Evolutionary conservation across 305 asterid species (phyloP).

Genomic region (Rubia tinctorum): DNA sequence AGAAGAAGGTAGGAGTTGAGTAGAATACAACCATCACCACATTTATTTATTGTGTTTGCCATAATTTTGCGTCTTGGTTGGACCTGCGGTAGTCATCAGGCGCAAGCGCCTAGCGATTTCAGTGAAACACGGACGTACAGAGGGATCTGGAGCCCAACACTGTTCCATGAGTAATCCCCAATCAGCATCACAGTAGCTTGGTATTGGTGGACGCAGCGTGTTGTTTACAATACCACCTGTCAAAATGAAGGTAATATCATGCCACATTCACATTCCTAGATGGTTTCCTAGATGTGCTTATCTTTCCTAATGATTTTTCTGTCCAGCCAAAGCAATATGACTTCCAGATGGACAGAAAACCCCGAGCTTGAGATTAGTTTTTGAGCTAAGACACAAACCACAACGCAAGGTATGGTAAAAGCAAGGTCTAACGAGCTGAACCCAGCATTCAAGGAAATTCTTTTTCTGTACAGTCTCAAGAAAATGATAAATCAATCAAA

Average conservation of each 20-base stretch:
- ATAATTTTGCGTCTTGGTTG: conserved; percentile 39
- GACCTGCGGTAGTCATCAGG: conserved; percentile 50
- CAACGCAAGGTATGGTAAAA: not conserved
- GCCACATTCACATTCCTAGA: not conserved
- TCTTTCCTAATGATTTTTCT: no score
- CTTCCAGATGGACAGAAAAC: not conserved
- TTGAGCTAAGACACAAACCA: not conserved
- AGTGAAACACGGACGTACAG: conserved; percentile 69
- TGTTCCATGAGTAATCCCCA: conserved; percentile 90
- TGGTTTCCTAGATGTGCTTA: not conserved
- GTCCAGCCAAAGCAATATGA: not conserved
- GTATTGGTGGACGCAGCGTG: conserved; percentile 77
- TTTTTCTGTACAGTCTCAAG: not conserved
- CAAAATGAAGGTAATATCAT: conserved; percentile 3
- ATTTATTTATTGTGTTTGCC: conserved; percentile 37
- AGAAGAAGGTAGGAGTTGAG: not conserved
- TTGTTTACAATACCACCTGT: conserved; percentile 86
- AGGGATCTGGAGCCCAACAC: conserved; percentile 91
- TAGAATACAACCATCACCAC: conserved; percentile 25
- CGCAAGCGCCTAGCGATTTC: conserved; percentile 76
- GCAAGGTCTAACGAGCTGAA: not conserved
- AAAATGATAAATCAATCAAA: not conserved
- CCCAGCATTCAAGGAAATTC: not conserved
- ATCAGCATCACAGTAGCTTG: conserved; percentile 64
- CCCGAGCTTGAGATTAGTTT: not conserved